These are phyloP conservation scores for Epichloe elymi DNA, from an alignment of 2,329 filamentous ascomycete species.

Conservation along the genomic window DNA sequence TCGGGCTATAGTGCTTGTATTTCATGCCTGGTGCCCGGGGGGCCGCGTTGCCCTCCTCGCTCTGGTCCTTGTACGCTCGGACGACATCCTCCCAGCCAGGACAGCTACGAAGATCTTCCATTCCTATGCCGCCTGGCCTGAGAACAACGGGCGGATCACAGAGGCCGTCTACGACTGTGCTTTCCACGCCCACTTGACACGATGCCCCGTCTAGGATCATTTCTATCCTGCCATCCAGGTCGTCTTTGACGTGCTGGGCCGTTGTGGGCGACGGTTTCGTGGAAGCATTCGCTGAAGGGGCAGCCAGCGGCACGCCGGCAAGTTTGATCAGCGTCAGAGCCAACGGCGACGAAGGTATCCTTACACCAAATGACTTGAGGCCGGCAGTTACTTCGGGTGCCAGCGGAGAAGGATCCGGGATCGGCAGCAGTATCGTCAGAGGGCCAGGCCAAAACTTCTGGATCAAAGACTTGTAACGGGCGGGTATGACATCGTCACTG, in stretches of 20 bases:
- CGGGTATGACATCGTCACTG: slow-evolving; percentile 41
- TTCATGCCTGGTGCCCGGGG: slow-evolving; percentile 96
- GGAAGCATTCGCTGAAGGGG: slow-evolving; percentile 86
- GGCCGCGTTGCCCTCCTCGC: slow-evolving; percentile 47
- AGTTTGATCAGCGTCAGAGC: slow-evolving; percentile 77
- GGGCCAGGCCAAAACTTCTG: slow-evolving; percentile 87
- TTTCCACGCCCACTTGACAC: slow-evolving; percentile 85
- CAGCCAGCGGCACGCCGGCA: slow-evolving; percentile 67
- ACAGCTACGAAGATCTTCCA: slow-evolving; percentile 63
- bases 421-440: slow-evolving; percentile 76
- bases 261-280: slow-evolving; percentile 87
- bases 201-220: slow-evolving; percentile 80
- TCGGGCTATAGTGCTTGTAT: slow-evolving; percentile 94
- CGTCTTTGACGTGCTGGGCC: slow-evolving; percentile 77
- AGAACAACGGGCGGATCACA: slow-evolving; percentile 69
- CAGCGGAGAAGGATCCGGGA: slow-evolving; percentile 54
- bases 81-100: slow-evolving; percentile 69
- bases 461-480: slow-evolving; percentile 67
- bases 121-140: slow-evolving; percentile 72
- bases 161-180: slow-evolving; percentile 88
- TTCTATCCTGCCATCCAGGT: slow-evolving; percentile 69
- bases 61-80: slow-evolving; percentile 67
- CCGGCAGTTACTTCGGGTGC: slow-evolving; percentile 88
- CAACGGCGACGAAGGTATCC: slow-evolving; percentile 78
- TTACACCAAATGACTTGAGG: slow-evolving; percentile 71